Evolutionary conservation across 768 basidiomycete genomes (phyloP).

Genomic region (Kwoniella mangroviensis): DNA sequence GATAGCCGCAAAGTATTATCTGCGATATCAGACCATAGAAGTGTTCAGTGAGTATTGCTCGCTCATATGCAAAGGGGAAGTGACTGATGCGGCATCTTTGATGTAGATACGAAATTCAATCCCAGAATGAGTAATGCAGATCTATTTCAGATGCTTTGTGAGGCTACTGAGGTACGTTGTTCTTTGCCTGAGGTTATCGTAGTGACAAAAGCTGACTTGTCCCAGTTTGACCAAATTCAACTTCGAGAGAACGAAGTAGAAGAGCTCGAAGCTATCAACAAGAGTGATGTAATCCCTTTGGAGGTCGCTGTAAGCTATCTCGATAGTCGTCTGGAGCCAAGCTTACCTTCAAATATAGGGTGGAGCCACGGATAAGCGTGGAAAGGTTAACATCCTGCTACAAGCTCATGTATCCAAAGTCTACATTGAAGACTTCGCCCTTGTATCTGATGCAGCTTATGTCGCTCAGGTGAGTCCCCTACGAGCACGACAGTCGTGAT

Average conservation of each 20-base stretch:
- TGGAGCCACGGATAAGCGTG: constrained; percentile 68
- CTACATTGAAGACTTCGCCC: constrained; percentile 88
- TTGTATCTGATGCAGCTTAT: constrained; percentile 93
- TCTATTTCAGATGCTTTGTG: constrained; percentile 79
- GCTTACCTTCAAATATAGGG: constrained; percentile 61
- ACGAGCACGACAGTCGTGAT: neutral
- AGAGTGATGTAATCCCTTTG: constrained; percentile 67
- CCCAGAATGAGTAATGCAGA: constrained; percentile 91
- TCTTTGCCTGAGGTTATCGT: neutral
- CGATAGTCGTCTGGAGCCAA: neutral
- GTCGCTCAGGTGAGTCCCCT: constrained; percentile 69
- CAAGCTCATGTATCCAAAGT: constrained; percentile 85
- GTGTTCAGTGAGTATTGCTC: constrained; percentile 66
- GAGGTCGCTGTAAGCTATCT: constrained; percentile 68
- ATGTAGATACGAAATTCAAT: constrained; percentile 66
- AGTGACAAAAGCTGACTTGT: neutral
- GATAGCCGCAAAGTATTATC: constrained; percentile 96
- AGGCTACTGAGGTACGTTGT: constrained; percentile 79
- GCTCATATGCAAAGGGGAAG: no score
- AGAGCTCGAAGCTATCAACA: constrained; percentile 75
- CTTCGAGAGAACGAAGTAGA: constrained; percentile 84
- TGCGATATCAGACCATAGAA: constrained; percentile 81
- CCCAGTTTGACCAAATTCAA: constrained; percentile 91
- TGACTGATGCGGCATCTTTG: no score
- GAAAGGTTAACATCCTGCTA: constrained; percentile 92